Conservation (phyloP, 441 rosid genomes). For the Pelargonium citronellum region DNA sequence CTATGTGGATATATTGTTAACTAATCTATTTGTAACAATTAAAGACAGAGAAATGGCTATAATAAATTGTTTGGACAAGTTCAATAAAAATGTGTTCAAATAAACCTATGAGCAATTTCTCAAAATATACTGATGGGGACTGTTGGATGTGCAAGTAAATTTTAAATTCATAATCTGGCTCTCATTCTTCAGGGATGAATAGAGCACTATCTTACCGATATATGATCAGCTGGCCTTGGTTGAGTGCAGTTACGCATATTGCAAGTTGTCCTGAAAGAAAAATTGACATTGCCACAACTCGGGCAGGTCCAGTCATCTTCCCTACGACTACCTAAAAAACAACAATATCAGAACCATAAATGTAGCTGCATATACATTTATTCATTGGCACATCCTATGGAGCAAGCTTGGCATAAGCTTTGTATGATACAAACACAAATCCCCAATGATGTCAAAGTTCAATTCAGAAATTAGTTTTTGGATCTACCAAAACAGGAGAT, state of each 20-base stretch:
- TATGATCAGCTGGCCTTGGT: slow-evolving; percentile 92
- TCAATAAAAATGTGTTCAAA: background rate
- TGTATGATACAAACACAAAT: too few relatives aligned
- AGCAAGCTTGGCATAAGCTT: too few relatives aligned
- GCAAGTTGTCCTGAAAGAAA: slow-evolving; percentile 93
- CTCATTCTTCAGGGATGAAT: background rate
- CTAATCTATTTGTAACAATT: background rate
- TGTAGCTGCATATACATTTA: background rate
- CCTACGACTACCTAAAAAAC: slow-evolving; percentile 72
- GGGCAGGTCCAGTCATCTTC: slow-evolving; percentile 99
- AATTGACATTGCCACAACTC: slow-evolving; percentile 93
- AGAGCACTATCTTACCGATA: slow-evolving; percentile 38
- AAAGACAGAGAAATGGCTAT: background rate
- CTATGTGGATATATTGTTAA: background rate
- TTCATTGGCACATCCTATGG: too few relatives aligned
- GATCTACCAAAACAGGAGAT: background rate
- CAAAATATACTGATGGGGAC: background rate
- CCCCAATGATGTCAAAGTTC: background rate
- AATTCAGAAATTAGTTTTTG: background rate
- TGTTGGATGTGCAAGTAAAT: background rate
- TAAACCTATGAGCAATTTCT: background rate
- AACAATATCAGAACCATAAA: slow-evolving; percentile 1
- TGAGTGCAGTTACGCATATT: slow-evolving; percentile 98
- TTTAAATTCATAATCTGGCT: background rate
- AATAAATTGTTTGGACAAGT: background rate